Base-by-base conservation (phyloP, 2,329 filamentous ascomycete species). In the Claviceps paspali region DNA sequence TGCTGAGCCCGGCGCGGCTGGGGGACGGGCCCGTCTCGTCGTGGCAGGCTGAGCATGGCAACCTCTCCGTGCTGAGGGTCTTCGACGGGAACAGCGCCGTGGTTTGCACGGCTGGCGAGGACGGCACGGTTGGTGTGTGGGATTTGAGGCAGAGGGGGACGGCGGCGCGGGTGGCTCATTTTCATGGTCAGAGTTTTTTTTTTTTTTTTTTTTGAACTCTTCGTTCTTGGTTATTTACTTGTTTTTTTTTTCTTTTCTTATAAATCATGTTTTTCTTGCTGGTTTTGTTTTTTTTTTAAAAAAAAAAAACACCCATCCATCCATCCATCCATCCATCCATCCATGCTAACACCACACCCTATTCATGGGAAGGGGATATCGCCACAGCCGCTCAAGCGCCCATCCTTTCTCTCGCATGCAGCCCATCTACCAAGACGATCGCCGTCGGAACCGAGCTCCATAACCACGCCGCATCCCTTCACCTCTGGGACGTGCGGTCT, bases 401-500 rank as follows among this genome's bases (percentile, higher is more conserved):
- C 9, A 66, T 88, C 12, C 62, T 79, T 10, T 78, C 81, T 11
- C 60, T 88, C 33, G 77, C 79, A 1, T 74, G 76, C 44, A 70
- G 67, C 33, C 55, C 64, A 8, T 50, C 57, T 9, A 68, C 67
- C 11, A 70, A 76, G 46, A 65, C 73, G 3, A 60, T 88, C 14
- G 81, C 77, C 17, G 74, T 76, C 6, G 83, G 83, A 23, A 85
- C 82, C 1, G 83, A 88, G 49, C 63, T 82, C 27, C 70, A 73
- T 29, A 71, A 78, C 46, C 67, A 75, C 53, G 65, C 70, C 40
- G 71, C 75, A 12, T 71, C 70, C 5, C 70, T 81, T 33, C 50
- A 70, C 29, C 58, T 79, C 44, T 81, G 76, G 76, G 76, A 80
- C 49, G 59, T 74, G 29, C 67, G 74, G 32, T 61, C 64, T 18